These are phyloP conservation scores for Magnaporthales sp. DNA, from an alignment of 2,329 filamentous ascomycete species.

Conservation along the genomic window DNA sequence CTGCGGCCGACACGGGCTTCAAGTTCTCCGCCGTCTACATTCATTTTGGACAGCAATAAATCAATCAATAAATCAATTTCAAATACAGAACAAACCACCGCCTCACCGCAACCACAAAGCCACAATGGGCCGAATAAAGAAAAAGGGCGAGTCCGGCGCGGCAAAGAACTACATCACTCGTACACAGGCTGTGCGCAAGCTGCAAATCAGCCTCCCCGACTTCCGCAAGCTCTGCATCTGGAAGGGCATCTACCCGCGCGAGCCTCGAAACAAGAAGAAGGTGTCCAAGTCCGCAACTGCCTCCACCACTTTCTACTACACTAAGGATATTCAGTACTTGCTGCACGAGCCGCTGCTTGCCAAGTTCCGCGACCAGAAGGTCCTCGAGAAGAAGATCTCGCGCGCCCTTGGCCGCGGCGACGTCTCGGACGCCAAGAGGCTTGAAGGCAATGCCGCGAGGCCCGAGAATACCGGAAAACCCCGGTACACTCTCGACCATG, in stretches of 20 bases:
- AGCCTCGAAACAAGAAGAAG: slow-evolving; percentile 96
- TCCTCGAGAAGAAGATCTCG: slow-evolving; percentile 94
- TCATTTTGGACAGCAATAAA: background rate
- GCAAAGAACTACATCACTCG: slow-evolving; percentile 98
- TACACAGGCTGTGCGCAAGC: slow-evolving; percentile 93
- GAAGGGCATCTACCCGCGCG: slow-evolving; percentile 97
- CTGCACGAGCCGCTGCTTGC: slow-evolving; percentile 89
- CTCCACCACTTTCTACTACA: slow-evolving; percentile 83
- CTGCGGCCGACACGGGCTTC: background rate
- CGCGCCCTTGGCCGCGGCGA: slow-evolving; percentile 87
- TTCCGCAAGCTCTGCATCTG: slow-evolving; percentile 98
- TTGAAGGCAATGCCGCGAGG: slow-evolving; percentile 78
- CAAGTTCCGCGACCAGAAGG: slow-evolving; percentile 96
- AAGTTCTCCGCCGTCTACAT: background rate
- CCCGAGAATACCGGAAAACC: slow-evolving; percentile 88
- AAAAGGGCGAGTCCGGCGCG: slow-evolving; percentile 84
- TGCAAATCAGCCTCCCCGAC: slow-evolving; percentile 93
- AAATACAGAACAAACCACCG: background rate
- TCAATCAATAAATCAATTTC: background rate
- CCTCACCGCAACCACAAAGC: background rate
- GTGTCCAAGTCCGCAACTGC: slow-evolving; percentile 83
- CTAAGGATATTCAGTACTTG: slow-evolving; percentile 97
- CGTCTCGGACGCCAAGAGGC: slow-evolving; percentile 74
- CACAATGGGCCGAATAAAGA: slow-evolving; percentile 71
- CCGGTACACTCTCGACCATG: slow-evolving; percentile 86